Conservation (phyloP, 768 basidiomycete species). For the Cubamyces lactineus region DNA sequence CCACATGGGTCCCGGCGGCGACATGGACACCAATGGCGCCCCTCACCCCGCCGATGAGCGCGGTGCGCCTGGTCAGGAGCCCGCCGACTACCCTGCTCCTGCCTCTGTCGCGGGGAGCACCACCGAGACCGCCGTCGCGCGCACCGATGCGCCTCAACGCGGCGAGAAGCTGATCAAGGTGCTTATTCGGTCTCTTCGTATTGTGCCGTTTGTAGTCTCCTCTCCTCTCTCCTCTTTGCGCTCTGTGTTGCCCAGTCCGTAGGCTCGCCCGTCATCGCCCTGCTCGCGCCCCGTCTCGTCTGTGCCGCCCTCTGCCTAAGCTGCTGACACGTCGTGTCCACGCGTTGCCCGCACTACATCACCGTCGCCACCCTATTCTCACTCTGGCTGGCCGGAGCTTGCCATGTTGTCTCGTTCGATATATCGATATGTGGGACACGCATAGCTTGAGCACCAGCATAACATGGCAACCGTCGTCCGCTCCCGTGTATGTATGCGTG, state of each 20-base stretch:
- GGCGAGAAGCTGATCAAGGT: slow-evolving; percentile 40
- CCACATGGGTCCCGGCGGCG: slow-evolving; percentile 25
- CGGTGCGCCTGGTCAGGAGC: slow-evolving; percentile 19
- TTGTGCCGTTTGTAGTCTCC: slow-evolving; percentile 18
- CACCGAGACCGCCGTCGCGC: slow-evolving; percentile 14
- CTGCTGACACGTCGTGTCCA: slow-evolving; percentile 13
- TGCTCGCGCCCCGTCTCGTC: slow-evolving; percentile 7
- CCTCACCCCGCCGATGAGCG: slow-evolving; percentile 30
- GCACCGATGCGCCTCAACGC: slow-evolving; percentile 26
- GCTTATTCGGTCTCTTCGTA: slow-evolving; percentile 32
- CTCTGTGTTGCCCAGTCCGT: slow-evolving; percentile 40
- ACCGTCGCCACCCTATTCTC: not conserved
- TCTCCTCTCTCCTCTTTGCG: slow-evolving; percentile 57
- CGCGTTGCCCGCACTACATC: slow-evolving; percentile 1
- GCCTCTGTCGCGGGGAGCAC: slow-evolving; percentile 21
- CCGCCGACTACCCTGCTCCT: slow-evolving; percentile 24
- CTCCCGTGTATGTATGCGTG: not conserved
- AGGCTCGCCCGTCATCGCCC: slow-evolving; percentile 18
- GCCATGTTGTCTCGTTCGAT: slow-evolving; percentile 18
- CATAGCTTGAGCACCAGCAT: not conserved
- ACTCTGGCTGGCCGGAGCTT: slow-evolving; percentile 22
- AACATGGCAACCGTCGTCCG: slow-evolving; percentile 22
- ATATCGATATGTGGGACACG: not conserved
- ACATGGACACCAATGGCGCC: slow-evolving; percentile 26
- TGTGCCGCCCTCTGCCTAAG: slow-evolving; percentile 15